Conservation (phyloP, 2,329 filamentous ascomycete species). For the Mycosphaerella arachidis region DNA sequence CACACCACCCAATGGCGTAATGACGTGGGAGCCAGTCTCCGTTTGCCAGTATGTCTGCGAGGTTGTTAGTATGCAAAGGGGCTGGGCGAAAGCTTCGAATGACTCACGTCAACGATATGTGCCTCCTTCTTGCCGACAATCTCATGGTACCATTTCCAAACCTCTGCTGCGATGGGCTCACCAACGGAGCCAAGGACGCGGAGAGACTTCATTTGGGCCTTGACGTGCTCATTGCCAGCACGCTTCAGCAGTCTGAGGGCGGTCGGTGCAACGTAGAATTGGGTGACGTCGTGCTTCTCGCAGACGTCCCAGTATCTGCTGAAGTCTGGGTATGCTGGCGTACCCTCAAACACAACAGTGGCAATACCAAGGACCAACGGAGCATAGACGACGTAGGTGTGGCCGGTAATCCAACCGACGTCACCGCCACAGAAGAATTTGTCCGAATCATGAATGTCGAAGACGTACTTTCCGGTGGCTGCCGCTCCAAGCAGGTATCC, state of each 20-base stretch:
- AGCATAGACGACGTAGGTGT: constrained; percentile 97
- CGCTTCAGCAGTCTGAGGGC: constrained; percentile 91
- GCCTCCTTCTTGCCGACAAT: constrained; percentile 88
- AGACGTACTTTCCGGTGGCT: constrained; percentile 94
- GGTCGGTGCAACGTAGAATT: constrained; percentile 97
- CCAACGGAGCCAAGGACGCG: constrained; percentile 91
- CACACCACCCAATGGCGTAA: constrained; percentile 85
- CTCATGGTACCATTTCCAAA: constrained; percentile 99
- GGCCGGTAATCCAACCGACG: constrained; percentile 97
- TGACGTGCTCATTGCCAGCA: constrained; percentile 87
- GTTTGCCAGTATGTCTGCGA: constrained; percentile 97
- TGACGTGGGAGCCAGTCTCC: constrained; percentile 94
- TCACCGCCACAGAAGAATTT: constrained; percentile 97
- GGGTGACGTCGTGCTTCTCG: constrained; percentile 88
- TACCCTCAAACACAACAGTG: constrained; percentile 96
- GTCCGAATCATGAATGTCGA: constrained; percentile 93
- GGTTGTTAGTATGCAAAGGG: constrained; percentile 13
- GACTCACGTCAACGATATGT: constrained; percentile 86
- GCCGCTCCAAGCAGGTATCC: constrained; percentile 94
- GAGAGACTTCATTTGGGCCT: constrained; percentile 81
- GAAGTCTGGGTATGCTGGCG: constrained; percentile 94
- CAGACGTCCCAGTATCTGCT: constrained; percentile 99
- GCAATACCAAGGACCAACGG: constrained; percentile 87
- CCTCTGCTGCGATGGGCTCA: constrained; percentile 93
- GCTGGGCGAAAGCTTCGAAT: not conserved